Conservation (phyloP, 306 rosid species). For the Hylodesmum podocarpum region DNA sequence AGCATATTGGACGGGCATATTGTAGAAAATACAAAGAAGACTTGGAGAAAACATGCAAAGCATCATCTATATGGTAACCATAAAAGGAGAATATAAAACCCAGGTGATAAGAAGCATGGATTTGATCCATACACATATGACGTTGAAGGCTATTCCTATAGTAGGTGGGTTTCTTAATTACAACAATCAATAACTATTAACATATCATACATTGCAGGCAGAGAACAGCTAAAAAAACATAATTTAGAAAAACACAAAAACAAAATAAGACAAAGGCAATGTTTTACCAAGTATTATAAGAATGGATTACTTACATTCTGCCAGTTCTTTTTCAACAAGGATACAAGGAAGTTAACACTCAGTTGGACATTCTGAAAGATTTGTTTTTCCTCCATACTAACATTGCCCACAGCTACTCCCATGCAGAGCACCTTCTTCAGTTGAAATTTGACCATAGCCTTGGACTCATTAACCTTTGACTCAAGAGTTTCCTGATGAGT, state of each 20-base stretch:
- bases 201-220: neutral
- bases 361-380: constrained; percentile 32
- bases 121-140: neutral
- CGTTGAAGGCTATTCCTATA: too few species aligned
- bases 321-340: constrained; percentile 49
- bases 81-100: neutral
- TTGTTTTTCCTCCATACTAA: constrained; percentile 37
- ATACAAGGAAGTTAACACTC: constrained; percentile 31
- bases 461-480: constrained; percentile 58
- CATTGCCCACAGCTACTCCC: constrained; percentile 36
- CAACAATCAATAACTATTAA: neutral
- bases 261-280: neutral
- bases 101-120: neutral
- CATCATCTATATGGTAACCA: neutral
- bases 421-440: constrained; percentile 38
- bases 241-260: neutral
- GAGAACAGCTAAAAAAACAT: neutral
- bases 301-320: constrained; percentile 61
- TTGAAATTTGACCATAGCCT: constrained; percentile 39
- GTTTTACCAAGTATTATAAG: neutral
- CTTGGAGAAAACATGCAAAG: neutral
- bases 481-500: constrained; percentile 81
- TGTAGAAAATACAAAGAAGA: neutral
- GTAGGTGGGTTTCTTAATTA: neutral
- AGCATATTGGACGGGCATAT: neutral